Base-by-base conservation (phyloP, 768 basidiomycete genomes). In the Boletus eberwhitei region DNA sequence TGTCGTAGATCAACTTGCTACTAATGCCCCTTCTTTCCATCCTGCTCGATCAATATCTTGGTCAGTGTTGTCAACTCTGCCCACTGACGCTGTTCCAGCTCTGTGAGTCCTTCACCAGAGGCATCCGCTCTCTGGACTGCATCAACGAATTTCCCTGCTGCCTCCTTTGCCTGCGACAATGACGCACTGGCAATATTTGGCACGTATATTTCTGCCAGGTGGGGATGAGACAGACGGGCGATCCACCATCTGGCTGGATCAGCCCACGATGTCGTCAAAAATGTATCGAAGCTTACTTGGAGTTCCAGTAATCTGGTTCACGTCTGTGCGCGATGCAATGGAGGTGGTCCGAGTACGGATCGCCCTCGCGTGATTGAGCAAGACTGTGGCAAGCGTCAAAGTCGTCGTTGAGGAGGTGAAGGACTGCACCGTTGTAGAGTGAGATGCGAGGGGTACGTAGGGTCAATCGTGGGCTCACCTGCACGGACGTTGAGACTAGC, bases 271-370 rank as follows among this genome's bases (percentile, higher is more conserved):
- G 26, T 19, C 4, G 8, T 16, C 19, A 14, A 21, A 29, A 16
- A 35, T 36, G 21, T 21, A 13, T 26, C 24, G 9, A 38, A 5
- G 7, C 64, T 45, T 19, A 60, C 57, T 46, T 60, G 49, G 53
- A 52, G 24, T 53, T 55, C 40, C 26, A n/a, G 26, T 65, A 63
- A 29, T 68, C 60, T 21, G 66, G 64, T 39, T 65, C 66, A 19
- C 66, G 57, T 46, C 60, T 59, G 41, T 67, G 63, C 24, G 55
- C 57, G 32, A 66, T 63, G 22, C 58, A 54, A 31, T 68, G 56
- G 34, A 63, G 36, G 42, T 66, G 64, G 34, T 66, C 60, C 35
- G 58, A 32, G 46, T 66, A 66, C 5, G 55, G 54, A 35, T 63
- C 40, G 5, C 65, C 63, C 36, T 62, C 62, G 9, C 48, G 60